phyloP scores from a whole-genome alignment of 106 monocot species.

The Cymbidium sinense region DNA sequence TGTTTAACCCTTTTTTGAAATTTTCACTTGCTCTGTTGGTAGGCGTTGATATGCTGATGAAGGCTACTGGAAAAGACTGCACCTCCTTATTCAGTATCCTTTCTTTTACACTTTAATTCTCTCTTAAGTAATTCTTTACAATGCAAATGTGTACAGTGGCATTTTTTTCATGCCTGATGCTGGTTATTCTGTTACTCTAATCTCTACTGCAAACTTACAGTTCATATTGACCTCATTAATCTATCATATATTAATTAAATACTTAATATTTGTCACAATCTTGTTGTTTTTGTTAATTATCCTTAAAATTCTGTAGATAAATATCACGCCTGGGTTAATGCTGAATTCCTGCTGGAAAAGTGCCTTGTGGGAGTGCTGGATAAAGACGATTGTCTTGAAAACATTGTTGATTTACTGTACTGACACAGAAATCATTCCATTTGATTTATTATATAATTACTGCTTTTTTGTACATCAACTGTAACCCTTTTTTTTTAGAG shows the following conservation, averaged over 20 bases:
- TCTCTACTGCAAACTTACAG: not conserved
- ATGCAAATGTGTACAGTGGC: not conserved
- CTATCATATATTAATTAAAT: not conserved
- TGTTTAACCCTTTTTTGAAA: not conserved
- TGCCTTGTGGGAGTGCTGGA: slow-evolving; percentile 66
- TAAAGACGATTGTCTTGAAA: slow-evolving; percentile 13
- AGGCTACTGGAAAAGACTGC: slow-evolving; percentile 90
- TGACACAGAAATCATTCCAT: not conserved
- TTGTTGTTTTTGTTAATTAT: not conserved
- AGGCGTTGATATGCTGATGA: slow-evolving; percentile 98
- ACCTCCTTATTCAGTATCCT: slow-evolving; percentile 99
- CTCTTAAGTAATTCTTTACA: not conserved
- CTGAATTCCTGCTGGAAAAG: slow-evolving; percentile 63
- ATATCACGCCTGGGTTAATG: slow-evolving; percentile 78
- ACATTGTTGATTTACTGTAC: not conserved
- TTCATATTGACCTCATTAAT: not conserved
- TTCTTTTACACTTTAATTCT: slow-evolving; percentile 24
- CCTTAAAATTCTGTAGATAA: slow-evolving; percentile 36
- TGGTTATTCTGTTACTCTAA: not conserved
- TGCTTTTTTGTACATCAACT: not conserved
- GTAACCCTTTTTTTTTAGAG: not conserved
- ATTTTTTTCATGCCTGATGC: not conserved
- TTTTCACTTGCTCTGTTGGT: slow-evolving; percentile 4
- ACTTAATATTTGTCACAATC: not conserved
- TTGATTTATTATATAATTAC: not conserved